These are phyloP conservation scores for Hanseniaspora valbyensis DNA, from an alignment of 805 yeast species.

Conservation along the genomic window DNA sequence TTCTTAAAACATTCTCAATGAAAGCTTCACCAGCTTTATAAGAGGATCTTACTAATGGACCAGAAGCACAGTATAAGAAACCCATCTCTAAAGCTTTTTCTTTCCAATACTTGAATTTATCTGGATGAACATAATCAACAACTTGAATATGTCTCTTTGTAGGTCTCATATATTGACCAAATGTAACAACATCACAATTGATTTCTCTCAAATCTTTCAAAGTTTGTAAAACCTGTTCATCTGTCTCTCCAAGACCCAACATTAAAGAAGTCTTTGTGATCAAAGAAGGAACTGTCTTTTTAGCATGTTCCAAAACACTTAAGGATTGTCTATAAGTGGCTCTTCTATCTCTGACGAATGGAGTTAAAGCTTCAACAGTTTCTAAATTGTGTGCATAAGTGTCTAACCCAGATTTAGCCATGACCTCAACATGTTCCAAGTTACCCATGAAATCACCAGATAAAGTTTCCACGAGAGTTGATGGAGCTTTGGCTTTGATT, in stretches of 20 bases:
- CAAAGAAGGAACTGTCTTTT: slow-evolving; percentile 57
- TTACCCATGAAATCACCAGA: slow-evolving; percentile 95
- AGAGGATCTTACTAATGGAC: slow-evolving; percentile 91
- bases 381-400: slow-evolving; percentile 96
- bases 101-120: slow-evolving; percentile 89
- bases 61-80: slow-evolving; percentile 91
- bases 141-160: slow-evolving; percentile 98
- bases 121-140: slow-evolving; percentile 88
- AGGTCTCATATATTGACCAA: slow-evolving; percentile 99
- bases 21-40: slow-evolving; percentile 98
- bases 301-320: slow-evolving; percentile 68
- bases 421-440: slow-evolving; percentile 59
- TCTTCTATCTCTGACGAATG: slow-evolving; percentile 88
- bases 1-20: slow-evolving; percentile 81
- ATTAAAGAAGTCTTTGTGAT: slow-evolving; percentile 89
- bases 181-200: slow-evolving; percentile 87
- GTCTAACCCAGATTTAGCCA: slow-evolving; percentile 81
- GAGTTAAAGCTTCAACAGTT: slow-evolving; percentile 90
- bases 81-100: slow-evolving; percentile 78
- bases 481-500: slow-evolving; percentile 81
- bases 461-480: slow-evolving; percentile 81
- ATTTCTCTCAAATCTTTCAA: slow-evolving; percentile 63
- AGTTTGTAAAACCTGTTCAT: slow-evolving; percentile 72
- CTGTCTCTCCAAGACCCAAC: slow-evolving; percentile 96
- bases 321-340: slow-evolving; percentile 89